Percentiles rank a stretch among this genome's conserved stretches.
phyloP scores from a whole-genome alignment of 768 basidiomycete species.

The Boletus sensibilis region DNA sequence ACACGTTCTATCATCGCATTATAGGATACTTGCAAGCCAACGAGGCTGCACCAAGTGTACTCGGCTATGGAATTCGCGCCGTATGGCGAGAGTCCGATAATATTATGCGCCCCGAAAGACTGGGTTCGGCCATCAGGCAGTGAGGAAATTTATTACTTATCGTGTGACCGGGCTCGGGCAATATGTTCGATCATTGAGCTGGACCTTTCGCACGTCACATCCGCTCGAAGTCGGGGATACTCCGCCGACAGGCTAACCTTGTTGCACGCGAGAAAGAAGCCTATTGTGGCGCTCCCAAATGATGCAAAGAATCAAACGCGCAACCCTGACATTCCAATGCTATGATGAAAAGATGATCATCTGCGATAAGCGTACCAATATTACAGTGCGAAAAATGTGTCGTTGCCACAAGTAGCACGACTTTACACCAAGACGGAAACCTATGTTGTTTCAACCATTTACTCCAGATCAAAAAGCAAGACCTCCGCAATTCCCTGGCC shows the following conservation, averaged over 20 bases:
- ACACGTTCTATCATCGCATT: too few species aligned
- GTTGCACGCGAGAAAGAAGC: not conserved
- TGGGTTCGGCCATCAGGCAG: not conserved
- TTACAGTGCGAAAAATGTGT: not conserved
- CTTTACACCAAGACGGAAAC: not conserved
- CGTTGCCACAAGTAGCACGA: not conserved
- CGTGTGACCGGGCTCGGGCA: not conserved
- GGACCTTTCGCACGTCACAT: not conserved
- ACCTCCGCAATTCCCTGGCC: conserved; percentile 71
- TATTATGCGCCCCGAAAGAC: not conserved
- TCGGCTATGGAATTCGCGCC: not conserved
- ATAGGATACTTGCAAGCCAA: not conserved
- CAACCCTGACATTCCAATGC: conserved; percentile 4
- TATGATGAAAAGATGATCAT: conserved; percentile 8
- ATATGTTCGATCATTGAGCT: not conserved
- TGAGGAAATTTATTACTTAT: too few species aligned
- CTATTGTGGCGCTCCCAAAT: not conserved
- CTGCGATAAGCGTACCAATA: not conserved
- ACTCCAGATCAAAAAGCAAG: conserved; percentile 77
- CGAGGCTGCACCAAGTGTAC: too few species aligned
- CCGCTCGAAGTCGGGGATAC: not conserved
- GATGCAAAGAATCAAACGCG: not conserved
- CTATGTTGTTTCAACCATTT: not conserved
- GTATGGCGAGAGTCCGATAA: not conserved
- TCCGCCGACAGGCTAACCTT: not conserved